Percentiles rank a stretch among this genome's conserved stretches.
Evolutionary conservation across 2,329 filamentous ascomycete species (phyloP).

Genomic region (Botrytis pseudocinerea): DNA sequence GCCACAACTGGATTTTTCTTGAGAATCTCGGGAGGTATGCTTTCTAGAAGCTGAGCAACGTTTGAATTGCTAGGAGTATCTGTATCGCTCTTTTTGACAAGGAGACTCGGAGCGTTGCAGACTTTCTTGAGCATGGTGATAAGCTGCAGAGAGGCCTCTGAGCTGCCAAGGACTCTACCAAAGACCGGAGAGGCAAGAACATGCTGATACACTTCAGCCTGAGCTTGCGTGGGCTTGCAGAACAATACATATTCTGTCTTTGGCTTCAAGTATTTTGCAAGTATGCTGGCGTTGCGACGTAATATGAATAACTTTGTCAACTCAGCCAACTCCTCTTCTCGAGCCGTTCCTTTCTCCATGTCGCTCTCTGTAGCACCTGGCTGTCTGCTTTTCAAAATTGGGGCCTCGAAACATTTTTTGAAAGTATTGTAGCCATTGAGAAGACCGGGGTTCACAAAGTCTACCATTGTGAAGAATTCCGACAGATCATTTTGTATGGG

Average conservation of each 20-base stretch:
- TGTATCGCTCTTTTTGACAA: conserved; percentile 50
- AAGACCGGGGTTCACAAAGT: conserved; percentile 89
- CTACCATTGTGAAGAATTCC: conserved; percentile 89
- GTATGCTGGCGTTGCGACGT: conserved; percentile 85
- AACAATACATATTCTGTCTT: conserved; percentile 97
- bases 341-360: conserved; percentile 68
- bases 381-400: conserved; percentile 67
- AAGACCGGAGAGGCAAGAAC: conserved; percentile 67
- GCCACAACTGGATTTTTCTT: conserved; percentile 54
- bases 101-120: conserved; percentile 68
- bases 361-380: conserved; percentile 60
- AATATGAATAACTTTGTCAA: conserved; percentile 88
- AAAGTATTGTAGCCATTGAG: conserved; percentile 93
- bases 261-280: conserved; percentile 83
- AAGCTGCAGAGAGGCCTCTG: conserved; percentile 64
- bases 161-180: conserved; percentile 59
- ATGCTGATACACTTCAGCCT: conserved; percentile 80
- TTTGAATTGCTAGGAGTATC: conserved; percentile 38
- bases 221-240: conserved; percentile 84
- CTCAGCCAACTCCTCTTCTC: conserved; percentile 86
- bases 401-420: conserved; percentile 93
- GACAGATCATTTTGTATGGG: conserved; percentile 94
- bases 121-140: conserved; percentile 74
- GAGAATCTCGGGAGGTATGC: conserved; percentile 56
- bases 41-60: conserved; percentile 49